Percentiles rank a stretch among this genome's conserved stretches.
Evolutionary conservation across 352 stramenopile species (phyloP).

Genomic region (Phytopythium oedochilum): DNA sequence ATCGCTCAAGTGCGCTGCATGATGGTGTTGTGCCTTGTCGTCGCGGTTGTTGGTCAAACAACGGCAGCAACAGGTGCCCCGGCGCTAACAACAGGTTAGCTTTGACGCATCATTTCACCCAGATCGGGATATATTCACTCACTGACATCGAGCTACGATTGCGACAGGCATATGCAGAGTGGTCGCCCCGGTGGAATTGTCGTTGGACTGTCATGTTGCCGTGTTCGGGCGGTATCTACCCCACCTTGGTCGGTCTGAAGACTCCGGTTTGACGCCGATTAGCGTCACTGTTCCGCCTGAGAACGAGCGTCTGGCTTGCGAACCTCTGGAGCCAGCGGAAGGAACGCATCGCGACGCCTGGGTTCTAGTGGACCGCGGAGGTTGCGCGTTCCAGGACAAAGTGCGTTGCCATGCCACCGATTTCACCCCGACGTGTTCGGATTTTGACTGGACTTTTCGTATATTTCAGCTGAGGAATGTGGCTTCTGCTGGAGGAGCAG

Average conservation of each 20-base stretch:
- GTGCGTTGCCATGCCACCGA: conserved; percentile 2
- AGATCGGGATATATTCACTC: no score
- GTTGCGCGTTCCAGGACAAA: conserved; percentile 39
- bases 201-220: neutral
- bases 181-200: neutral
- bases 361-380: conserved; percentile 28
- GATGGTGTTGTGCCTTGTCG: no score
- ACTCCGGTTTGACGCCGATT: no score
- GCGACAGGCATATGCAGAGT: neutral
- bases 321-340: conserved; percentile 1
- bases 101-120: no score
- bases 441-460: no score
- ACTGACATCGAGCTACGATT: no score
- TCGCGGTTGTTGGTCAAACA: no score
- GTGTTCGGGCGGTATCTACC: neutral
- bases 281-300: conserved; percentile 11
- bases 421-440: no score
- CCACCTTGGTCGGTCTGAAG: no score
- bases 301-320: conserved; percentile 18
- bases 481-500: conserved; percentile 4
- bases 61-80: no score
- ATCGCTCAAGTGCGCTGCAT: no score
- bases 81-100: no score
- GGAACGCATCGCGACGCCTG: conserved; percentile 5
- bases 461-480: conserved; percentile 20